phyloP scores from a whole-genome alignment of 2,329 filamentous ascomycete genomes.

The Microdochium trichocladiopsis region DNA sequence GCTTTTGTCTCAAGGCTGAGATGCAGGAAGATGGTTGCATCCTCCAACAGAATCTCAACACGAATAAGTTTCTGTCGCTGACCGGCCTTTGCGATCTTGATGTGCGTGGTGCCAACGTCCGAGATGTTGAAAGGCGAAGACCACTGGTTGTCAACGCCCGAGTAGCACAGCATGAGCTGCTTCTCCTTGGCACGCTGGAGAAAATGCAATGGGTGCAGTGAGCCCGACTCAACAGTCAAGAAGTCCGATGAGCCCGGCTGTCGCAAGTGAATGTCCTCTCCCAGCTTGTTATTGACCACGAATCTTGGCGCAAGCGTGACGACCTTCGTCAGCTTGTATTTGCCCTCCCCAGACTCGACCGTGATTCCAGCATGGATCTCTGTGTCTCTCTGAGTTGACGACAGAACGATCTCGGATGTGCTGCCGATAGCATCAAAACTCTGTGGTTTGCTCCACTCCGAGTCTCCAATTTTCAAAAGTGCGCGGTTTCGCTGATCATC shows the following conservation, averaged over 20 bases:
- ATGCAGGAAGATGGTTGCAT: conserved; percentile 88
- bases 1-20: conserved; percentile 86
- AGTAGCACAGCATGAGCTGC: conserved; percentile 87
- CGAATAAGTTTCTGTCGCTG: conserved; percentile 84
- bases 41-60: conserved; percentile 85
- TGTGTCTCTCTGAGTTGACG: conserved; percentile 59
- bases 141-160: conserved; percentile 94
- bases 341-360: conserved; percentile 85
- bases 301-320: conserved; percentile 90
- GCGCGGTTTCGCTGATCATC: conserved; percentile 91
- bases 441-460: conserved; percentile 93
- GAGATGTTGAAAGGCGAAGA: conserved; percentile 97
- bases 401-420: conserved; percentile 78
- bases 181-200: conserved; percentile 77
- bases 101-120: conserved; percentile 83
- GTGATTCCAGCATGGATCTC: conserved; percentile 91
- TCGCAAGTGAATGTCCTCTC: conserved; percentile 80
- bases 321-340: conserved; percentile 96
- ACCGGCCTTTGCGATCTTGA: conserved; percentile 87
- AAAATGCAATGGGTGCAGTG: conserved; percentile 82
- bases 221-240: conserved; percentile 68
- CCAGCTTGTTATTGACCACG: conserved; percentile 86
- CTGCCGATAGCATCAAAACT: conserved; percentile 98
- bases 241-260: conserved; percentile 88
- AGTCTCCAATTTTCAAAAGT: conserved; percentile 79